A percentile compares a stretch with the other conserved stretches of the same genome.
Evolutionary conservation across 2,329 filamentous ascomycete genomes (phyloP).

Genomic region (Emericellopsis atlantica): DNA sequence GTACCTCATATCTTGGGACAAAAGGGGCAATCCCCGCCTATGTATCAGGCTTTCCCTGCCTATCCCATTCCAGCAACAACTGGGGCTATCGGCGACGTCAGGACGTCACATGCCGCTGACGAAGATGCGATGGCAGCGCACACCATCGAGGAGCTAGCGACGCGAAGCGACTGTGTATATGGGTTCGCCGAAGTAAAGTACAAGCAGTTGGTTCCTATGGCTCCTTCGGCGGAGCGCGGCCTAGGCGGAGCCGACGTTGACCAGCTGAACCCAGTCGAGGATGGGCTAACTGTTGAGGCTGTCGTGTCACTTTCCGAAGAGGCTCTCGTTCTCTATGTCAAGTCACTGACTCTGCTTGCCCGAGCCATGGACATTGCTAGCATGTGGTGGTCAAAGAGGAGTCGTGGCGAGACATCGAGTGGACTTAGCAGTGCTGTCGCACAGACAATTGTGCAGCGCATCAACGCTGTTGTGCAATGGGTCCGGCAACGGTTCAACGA

Average conservation of each 20-base stretch:
- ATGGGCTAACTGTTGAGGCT: constrained; percentile 74
- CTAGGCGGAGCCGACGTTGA: constrained; percentile 50
- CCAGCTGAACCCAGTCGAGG: constrained; percentile 44
- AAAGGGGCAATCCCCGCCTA: constrained; percentile 59
- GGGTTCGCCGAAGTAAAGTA: constrained; percentile 98
- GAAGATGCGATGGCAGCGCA: constrained; percentile 72
- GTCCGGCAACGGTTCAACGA: constrained; percentile 91
- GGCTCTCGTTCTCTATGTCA: constrained; percentile 90
- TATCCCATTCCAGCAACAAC: constrained; percentile 57
- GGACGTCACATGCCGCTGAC: constrained; percentile 45
- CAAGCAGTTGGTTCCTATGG: constrained; percentile 84
- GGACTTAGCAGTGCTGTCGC: constrained; percentile 23
- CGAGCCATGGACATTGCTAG: constrained; percentile 94
- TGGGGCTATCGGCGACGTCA: constrained; percentile 55
- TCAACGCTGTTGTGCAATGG: constrained; percentile 95
- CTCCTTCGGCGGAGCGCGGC: constrained; percentile 64
- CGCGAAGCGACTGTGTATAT: constrained; percentile 89
- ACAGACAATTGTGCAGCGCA: constrained; percentile 50
- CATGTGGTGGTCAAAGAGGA: constrained; percentile 78
- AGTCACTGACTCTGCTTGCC: constrained; percentile 77
- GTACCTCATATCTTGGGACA: constrained; percentile 51
- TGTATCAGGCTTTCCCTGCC: constrained; percentile 71
- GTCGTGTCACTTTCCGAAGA: constrained; percentile 83
- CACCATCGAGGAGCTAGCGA: constrained; percentile 82
- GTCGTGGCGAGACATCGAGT: constrained; percentile 33